Percentiles rank a stretch among this genome's conserved stretches.
Conservation (phyloP, 306 rosid species). For the Casuarina cunninghamiana region DNA sequence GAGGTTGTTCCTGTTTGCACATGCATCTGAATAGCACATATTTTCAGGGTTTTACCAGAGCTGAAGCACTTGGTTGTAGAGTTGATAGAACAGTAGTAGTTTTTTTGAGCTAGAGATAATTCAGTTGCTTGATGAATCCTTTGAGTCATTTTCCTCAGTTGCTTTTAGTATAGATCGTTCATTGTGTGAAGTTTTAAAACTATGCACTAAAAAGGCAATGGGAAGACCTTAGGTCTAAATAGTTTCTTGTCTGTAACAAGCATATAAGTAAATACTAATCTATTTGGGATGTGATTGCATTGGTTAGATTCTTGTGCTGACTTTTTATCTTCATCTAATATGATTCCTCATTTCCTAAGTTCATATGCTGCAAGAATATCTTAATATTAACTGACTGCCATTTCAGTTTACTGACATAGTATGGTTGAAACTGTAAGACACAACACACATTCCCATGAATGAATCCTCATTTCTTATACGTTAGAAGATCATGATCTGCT, state of each 20-base stretch:
- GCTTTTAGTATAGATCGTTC: neutral
- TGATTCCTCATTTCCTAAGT: neutral
- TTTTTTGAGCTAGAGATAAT: neutral
- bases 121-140: neutral
- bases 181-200: neutral
- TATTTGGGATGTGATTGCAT: neutral
- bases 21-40: constrained; percentile 1
- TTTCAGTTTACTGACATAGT: constrained; percentile 7
- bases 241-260: neutral
- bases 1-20: neutral
- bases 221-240: neutral
- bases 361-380: constrained; percentile 9
- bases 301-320: constrained; percentile 8
- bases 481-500: constrained; percentile 8
- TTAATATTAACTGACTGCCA: neutral
- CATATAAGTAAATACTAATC: neutral
- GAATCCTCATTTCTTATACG: neutral
- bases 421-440: neutral
- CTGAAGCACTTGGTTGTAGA: neutral
- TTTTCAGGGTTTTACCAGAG: neutral
- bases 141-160: neutral
- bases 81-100: neutral
- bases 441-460: neutral
- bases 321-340: neutral
- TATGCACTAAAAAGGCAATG: neutral